Conservation (phyloP, 148 eudicot genomes). For the Selenicereus undatus region DNA sequence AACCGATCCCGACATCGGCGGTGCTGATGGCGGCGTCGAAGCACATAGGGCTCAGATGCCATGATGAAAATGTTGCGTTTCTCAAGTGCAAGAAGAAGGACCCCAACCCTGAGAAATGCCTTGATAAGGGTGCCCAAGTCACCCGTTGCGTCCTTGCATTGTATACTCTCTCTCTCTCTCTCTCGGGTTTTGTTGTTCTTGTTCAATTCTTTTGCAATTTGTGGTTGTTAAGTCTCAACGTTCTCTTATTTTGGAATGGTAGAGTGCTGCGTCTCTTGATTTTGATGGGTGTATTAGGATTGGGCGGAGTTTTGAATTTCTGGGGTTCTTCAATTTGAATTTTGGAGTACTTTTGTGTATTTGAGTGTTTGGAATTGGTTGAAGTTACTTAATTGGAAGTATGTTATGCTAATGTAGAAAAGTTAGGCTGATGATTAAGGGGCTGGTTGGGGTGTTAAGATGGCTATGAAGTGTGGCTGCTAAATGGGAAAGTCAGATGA, state of each 20-base stretch:
- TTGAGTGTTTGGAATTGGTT: neutral
- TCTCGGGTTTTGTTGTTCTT: conserved; percentile 1
- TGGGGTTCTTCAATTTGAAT: neutral
- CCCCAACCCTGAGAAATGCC: conserved; percentile 89
- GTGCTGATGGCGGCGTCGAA: conserved; percentile 74
- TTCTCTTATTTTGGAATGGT: neutral
- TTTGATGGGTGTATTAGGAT: neutral
- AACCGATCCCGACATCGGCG: conserved; percentile 76
- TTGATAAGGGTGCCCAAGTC: conserved; percentile 77
- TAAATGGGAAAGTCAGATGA: neutral
- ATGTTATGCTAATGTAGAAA: neutral
- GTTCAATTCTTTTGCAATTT: neutral
- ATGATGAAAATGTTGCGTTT: conserved; percentile 61
- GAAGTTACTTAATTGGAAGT: neutral
- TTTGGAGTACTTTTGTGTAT: neutral
- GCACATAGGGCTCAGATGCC: conserved; percentile 63
- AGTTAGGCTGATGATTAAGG: neutral
- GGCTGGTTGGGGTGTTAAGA: neutral
- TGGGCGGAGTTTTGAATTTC: neutral
- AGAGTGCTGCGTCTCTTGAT: neutral
- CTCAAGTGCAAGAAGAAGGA: conserved; percentile 85
- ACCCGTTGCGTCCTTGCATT: conserved; percentile 79
- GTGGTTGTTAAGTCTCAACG: neutral
- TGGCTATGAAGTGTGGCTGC: neutral
- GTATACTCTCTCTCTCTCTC: conserved; percentile 37